These are phyloP conservation scores for Malassezia japonica DNA, from an alignment of 1,284 basidiomycete genomes.

Conservation along the genomic window DNA sequence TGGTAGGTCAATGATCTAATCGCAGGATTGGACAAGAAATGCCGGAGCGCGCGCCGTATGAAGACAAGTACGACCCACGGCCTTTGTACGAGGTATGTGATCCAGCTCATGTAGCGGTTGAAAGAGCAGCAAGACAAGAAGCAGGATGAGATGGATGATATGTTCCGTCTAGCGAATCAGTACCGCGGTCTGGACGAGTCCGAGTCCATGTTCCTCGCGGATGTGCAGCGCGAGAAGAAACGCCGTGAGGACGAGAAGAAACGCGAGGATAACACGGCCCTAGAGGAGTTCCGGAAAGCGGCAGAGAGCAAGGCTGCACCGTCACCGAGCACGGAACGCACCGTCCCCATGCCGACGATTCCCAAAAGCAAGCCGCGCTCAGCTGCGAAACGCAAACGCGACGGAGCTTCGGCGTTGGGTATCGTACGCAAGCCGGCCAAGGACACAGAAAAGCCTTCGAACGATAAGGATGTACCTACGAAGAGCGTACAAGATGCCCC, in stretches of 20 bases:
- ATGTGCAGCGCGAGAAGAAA: slow-evolving; percentile 21
- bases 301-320: neutral
- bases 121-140: slow-evolving; percentile 36
- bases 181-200: slow-evolving; percentile 42
- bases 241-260: slow-evolving; percentile 16
- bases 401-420: slow-evolving; percentile 4
- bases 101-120: slow-evolving; percentile 13
- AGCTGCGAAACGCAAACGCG: slow-evolving; percentile 9
- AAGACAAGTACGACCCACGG: slow-evolving; percentile 66
- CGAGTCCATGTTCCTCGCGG: slow-evolving; percentile 33
- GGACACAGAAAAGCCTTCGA: neutral
- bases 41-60: slow-evolving; percentile 64
- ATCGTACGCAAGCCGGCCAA: slow-evolving; percentile 10
- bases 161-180: slow-evolving; percentile 37
- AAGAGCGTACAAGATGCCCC: neutral
- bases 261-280: slow-evolving; percentile 20
- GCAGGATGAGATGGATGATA: slow-evolving; percentile 35
- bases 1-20: slow-evolving; percentile 53
- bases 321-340: neutral
- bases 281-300: slow-evolving; percentile 25
- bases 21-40: slow-evolving; percentile 54
- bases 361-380: slow-evolving; percentile 6
- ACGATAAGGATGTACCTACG: neutral
- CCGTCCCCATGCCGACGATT: neutral
- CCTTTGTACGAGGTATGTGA: slow-evolving; percentile 62